Evolutionary conservation across 2,329 filamentous ascomycete genomes (phyloP).

Genomic region (Microdochium nivale): DNA sequence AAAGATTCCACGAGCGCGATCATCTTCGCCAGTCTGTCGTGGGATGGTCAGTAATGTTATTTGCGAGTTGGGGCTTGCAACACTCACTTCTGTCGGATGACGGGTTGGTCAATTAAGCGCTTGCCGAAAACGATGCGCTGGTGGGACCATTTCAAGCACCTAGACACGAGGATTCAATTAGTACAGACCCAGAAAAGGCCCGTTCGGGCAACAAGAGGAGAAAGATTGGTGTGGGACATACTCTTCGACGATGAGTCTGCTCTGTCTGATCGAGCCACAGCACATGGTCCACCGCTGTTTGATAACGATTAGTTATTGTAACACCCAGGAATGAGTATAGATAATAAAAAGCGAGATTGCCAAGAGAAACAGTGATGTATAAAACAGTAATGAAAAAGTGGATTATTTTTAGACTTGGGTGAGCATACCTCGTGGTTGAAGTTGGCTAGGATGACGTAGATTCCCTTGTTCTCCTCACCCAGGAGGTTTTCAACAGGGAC

Average conservation of each 20-base stretch:
- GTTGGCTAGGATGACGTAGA: constrained; percentile 75
- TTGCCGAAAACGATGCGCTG: constrained; percentile 80
- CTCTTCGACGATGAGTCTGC: constrained; percentile 67
- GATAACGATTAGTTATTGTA: not conserved
- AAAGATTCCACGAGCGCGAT: constrained; percentile 74
- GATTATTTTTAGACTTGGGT: no score
- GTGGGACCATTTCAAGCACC: constrained; percentile 80
- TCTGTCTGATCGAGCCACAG: constrained; percentile 56
- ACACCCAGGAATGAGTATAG: no score
- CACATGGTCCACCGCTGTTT: constrained; percentile 64
- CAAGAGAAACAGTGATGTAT: no score
- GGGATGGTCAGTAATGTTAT: not conserved
- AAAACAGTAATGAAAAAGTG: no score
- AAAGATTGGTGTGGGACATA: constrained; percentile 26
- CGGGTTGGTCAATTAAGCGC: constrained; percentile 72
- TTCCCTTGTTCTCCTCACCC: constrained; percentile 78
- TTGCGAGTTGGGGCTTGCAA: not conserved
- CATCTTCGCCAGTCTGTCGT: constrained; percentile 66
- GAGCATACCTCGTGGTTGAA: constrained; percentile 61
- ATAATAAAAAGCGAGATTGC: no score
- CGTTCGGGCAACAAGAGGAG: no score
- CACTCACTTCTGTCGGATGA: constrained; percentile 70
- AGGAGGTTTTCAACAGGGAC: constrained; percentile 72
- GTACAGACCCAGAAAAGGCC: no score
- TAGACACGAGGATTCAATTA: no score